These are phyloP conservation scores for Canavalia gladiata DNA, from an alignment of 306 rosid species.

Conservation along the genomic window DNA sequence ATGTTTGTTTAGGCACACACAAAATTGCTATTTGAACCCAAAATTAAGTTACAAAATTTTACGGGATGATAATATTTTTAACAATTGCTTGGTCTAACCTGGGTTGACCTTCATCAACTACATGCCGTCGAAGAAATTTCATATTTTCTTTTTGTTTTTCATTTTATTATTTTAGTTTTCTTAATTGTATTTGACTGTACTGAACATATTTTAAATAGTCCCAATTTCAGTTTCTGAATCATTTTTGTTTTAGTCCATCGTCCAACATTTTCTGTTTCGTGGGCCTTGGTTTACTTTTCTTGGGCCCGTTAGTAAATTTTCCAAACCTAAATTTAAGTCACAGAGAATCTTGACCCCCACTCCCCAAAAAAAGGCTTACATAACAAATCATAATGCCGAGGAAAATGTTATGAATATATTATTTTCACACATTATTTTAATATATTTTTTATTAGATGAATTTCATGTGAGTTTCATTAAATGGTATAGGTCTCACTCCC, in stretches of 20 bases:
- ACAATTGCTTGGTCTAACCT: no score
- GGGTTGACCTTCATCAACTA: neutral
- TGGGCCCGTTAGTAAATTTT: slow-evolving; percentile 2
- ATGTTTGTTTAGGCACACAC: neutral
- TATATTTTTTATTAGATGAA: neutral
- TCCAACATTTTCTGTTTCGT: no score
- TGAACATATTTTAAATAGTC: neutral
- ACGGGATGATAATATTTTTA: neutral
- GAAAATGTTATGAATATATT: neutral
- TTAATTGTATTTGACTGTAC: no score
- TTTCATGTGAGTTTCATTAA: neutral
- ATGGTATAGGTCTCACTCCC: neutral
- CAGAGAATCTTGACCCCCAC: no score
- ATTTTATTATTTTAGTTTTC: no score
- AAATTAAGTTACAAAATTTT: neutral
- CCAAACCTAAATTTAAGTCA: no score
- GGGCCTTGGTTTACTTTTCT: neutral
- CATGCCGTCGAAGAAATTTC: neutral
- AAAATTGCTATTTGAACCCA: neutral
- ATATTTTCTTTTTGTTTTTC: neutral
- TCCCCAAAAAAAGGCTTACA: neutral
- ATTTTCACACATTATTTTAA: neutral
- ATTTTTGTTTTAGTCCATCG: neutral
- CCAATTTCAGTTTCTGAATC: neutral
- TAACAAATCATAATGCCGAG: neutral